Conservation (phyloP, 2,329 filamentous ascomycete genomes). For the Colletotrichum plurivorum region DNA sequence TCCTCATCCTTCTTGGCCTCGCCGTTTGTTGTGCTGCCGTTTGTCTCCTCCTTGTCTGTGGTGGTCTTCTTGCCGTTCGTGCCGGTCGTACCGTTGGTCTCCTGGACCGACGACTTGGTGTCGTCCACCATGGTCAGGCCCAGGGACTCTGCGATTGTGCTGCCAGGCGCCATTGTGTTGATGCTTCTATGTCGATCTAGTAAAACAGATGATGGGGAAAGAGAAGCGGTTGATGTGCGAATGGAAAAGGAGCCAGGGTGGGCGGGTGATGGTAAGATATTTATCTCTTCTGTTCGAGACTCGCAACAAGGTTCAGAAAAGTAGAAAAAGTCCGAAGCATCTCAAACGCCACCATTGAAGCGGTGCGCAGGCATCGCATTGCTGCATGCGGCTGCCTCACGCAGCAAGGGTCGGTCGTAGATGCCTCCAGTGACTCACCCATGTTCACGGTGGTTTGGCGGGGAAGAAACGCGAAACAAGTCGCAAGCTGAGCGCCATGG, state of each 20-base stretch:
- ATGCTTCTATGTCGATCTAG: neutral
- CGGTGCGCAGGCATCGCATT: neutral
- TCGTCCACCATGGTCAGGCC: conserved; percentile 22
- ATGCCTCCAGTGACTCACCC: conserved; percentile 32
- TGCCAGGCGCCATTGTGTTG: conserved; percentile 29
- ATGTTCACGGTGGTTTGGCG: conserved; percentile 1
- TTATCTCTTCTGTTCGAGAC: conserved; percentile 1
- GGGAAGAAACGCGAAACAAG: neutral
- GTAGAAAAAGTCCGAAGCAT: neutral
- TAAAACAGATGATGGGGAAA: neutral
- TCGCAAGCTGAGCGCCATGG: neutral
- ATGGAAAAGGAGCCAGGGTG: neutral
- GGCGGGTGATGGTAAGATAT: neutral
- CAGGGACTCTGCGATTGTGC: conserved; percentile 15
- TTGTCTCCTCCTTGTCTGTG: neutral
- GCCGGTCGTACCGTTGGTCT: conserved; percentile 24
- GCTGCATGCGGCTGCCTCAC: conserved; percentile 9
- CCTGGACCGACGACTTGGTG: neutral
- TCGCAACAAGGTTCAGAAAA: neutral
- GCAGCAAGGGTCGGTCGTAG: neutral
- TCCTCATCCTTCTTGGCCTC: conserved; percentile 16
- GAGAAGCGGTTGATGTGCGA: neutral
- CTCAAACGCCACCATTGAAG: neutral
- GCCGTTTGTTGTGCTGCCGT: conserved; percentile 9
- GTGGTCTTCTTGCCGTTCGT: neutral